Conservation (phyloP, 176 grass and related monocot genomes). For the Hordeum marinum region DNA sequence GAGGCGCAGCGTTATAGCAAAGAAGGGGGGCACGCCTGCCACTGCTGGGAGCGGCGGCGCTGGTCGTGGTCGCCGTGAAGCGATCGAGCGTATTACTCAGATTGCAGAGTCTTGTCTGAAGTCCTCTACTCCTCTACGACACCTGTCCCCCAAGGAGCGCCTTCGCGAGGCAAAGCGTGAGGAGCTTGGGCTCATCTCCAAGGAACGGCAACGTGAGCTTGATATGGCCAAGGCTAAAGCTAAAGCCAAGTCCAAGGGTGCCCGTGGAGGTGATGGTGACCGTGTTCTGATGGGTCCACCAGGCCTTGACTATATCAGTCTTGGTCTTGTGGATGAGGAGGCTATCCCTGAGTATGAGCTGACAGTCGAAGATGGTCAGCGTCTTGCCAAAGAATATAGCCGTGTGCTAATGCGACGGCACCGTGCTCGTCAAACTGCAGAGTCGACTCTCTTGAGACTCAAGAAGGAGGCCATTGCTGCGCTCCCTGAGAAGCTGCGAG, state of each 20-base stretch:
- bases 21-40: constrained; percentile 32
- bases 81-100: constrained; percentile 45
- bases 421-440: constrained; percentile 65
- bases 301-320: constrained; percentile 70
- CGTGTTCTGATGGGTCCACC: constrained; percentile 61
- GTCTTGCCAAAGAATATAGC: constrained; percentile 79
- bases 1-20: constrained; percentile 52
- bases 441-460: constrained; percentile 50
- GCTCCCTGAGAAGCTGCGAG: constrained; percentile 65
- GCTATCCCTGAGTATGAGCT: constrained; percentile 77
- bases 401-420: constrained; percentile 74
- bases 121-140: constrained; percentile 55
- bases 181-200: constrained; percentile 79
- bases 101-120: constrained; percentile 70
- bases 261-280: constrained; percentile 24
- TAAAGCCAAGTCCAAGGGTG: constrained; percentile 40
- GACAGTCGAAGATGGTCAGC: constrained; percentile 68
- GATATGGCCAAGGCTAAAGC: constrained; percentile 63
- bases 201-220: constrained; percentile 82
- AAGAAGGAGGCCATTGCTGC: constrained; percentile 80
- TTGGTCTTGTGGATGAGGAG: constrained; percentile 79
- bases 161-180: constrained; percentile 72
- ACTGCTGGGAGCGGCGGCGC: constrained; percentile 8
- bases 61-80: constrained; percentile 43
- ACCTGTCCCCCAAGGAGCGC: constrained; percentile 56